A percentile compares a stretch with the other conserved stretches of the same genome.
These are phyloP conservation scores for Jacaranda mimosifolia DNA, from an alignment of 257 asterid genomes.

Conservation along the genomic window DNA sequence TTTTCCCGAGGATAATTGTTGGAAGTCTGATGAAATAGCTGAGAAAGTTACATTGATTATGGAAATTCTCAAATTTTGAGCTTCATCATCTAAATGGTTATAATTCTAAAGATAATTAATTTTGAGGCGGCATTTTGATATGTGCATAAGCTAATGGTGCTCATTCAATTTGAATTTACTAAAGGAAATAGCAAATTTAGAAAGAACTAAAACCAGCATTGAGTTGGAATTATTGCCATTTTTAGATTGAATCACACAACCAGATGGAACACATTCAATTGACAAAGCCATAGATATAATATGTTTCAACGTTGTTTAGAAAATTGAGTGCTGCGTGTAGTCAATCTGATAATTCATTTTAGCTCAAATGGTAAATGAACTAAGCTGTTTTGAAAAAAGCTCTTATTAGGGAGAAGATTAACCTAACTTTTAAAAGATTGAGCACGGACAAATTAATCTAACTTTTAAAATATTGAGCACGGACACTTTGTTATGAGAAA, in stretches of 20 bases:
- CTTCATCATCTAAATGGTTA: conserved; percentile 19
- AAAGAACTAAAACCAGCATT: background rate
- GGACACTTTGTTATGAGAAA: background rate
- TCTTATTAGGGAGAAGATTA: background rate
- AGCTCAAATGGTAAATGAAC: background rate
- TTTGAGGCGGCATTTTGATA: background rate
- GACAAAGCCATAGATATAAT: background rate
- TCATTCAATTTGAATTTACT: background rate
- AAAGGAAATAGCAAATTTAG: background rate
- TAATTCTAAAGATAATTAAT: background rate
- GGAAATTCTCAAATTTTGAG: conserved; percentile 21
- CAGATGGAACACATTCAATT: background rate
- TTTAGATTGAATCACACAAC: background rate
- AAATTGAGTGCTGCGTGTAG: background rate
- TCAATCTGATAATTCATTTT: background rate
- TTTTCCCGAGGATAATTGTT: background rate
- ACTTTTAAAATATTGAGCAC: background rate
- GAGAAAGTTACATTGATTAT: background rate
- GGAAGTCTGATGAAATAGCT: background rate
- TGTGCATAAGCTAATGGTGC: background rate
- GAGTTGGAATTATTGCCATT: background rate
- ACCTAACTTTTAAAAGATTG: background rate
- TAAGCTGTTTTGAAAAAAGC: background rate
- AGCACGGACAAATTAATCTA: no score
- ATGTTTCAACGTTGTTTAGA: conserved; percentile 1